A percentile compares a stretch with the other conserved stretches of the same genome.
Evolutionary conservation across 192 early-diverging fungal genomes (phyloP).

Genomic region (Backusella liffmaniae): DNA sequence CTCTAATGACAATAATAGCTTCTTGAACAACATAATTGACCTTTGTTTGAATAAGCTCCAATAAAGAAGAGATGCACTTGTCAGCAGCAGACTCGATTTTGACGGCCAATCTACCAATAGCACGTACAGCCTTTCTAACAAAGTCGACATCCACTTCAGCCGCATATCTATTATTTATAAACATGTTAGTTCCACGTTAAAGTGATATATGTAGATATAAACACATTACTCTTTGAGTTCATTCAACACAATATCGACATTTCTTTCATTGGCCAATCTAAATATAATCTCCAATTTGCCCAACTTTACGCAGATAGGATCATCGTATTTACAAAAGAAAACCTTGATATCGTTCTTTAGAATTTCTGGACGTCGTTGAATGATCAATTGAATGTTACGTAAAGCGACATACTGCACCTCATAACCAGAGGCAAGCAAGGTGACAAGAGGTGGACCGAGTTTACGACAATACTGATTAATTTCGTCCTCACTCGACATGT

Average conservation of each 20-base stretch:
- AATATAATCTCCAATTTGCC: conserved; percentile 97
- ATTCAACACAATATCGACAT: conserved; percentile 84
- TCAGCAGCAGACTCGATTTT: conserved; percentile 90
- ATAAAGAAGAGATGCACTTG: conserved; percentile 79
- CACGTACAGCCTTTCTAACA: conserved; percentile 93
- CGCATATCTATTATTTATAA: conserved; percentile 61
- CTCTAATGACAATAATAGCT: conserved; percentile 94
- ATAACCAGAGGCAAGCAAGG: conserved; percentile 81
- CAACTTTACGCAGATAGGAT: conserved; percentile 98
- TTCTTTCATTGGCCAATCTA: conserved; percentile 77
- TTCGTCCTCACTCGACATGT: conserved; percentile 78
- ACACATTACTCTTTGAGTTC: conserved; percentile 81
- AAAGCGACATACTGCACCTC: conserved; percentile 98
- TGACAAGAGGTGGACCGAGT: conserved; percentile 91
- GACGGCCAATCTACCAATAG: conserved; percentile 96
- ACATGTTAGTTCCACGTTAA: too few relatives aligned
- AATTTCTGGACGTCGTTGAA: conserved; percentile 88
- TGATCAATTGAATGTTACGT: conserved; percentile 92
- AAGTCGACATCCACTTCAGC: conserved; percentile 98
- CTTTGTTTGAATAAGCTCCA: conserved; percentile 94
- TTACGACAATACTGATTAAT: conserved; percentile 77
- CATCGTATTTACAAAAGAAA: conserved; percentile 99
- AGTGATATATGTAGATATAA: neutral
- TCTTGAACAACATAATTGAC: conserved; percentile 99
- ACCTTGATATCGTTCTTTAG: conserved; percentile 92